A percentile compares a stretch with the other conserved stretches of the same genome.
phyloP scores from a whole-genome alignment of 140 eudicot species.

The Senecio squalidus region DNA sequence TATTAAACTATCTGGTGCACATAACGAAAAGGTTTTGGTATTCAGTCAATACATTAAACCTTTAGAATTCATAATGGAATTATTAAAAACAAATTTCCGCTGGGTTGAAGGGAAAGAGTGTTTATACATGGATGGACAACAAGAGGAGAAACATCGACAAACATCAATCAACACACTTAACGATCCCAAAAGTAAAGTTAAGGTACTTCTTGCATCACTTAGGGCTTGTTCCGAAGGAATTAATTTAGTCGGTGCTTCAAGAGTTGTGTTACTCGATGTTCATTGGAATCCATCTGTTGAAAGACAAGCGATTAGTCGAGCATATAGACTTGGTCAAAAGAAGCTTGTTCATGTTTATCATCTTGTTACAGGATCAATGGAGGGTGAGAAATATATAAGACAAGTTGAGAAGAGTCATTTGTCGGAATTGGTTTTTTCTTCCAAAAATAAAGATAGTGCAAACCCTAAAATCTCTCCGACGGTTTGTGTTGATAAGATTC shows the following conservation, averaged over 20 bases:
- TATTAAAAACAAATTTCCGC: constrained; percentile 25
- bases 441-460: constrained; percentile 3
- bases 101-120: constrained; percentile 60
- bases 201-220: constrained; percentile 59
- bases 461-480: background rate
- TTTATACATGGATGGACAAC: constrained; percentile 54
- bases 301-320: constrained; percentile 72
- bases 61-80: constrained; percentile 31
- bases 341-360: constrained; percentile 54
- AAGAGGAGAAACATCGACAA: constrained; percentile 43
- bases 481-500: constrained; percentile 37
- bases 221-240: constrained; percentile 78
- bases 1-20: constrained; percentile 29
- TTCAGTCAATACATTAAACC: constrained; percentile 58
- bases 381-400: constrained; percentile 37
- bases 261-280: constrained; percentile 75
- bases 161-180: constrained; percentile 38
- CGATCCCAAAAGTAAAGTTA: constrained; percentile 37
- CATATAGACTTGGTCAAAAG: constrained; percentile 65
- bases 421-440: constrained; percentile 48
- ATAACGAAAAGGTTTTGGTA: constrained; percentile 54
- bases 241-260: constrained; percentile 67
- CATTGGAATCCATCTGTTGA: constrained; percentile 75
- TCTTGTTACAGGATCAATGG: constrained; percentile 44
- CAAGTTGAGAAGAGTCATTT: constrained; percentile 48